These are phyloP conservation scores for Polytolypa hystricis DNA, from an alignment of 2,329 filamentous ascomycete genomes.

Conservation along the genomic window DNA sequence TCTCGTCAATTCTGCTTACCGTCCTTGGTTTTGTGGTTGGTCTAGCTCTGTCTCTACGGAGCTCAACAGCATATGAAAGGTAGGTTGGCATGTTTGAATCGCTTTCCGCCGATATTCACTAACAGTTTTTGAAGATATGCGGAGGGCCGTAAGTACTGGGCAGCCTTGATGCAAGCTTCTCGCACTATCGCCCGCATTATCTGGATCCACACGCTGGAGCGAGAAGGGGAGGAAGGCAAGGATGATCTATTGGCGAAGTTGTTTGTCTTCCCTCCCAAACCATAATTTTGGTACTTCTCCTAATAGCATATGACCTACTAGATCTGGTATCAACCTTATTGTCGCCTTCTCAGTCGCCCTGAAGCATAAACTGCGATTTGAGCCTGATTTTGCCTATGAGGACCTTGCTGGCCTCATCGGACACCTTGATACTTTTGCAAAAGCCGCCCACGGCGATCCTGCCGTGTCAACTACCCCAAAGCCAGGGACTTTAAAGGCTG, in stretches of 20 bases:
- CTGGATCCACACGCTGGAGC: constrained; percentile 65
- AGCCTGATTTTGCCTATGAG: constrained; percentile 66
- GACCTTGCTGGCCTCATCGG: constrained; percentile 60
- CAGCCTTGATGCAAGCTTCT: constrained; percentile 41
- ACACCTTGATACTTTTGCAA: constrained; percentile 66
- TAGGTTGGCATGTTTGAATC: constrained; percentile 13
- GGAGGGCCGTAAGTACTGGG: constrained; percentile 56
- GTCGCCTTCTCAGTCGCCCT: constrained; percentile 66
- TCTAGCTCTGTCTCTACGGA: constrained; percentile 67
- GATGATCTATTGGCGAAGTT: constrained; percentile 60
- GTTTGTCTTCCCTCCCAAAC: constrained; percentile 17
- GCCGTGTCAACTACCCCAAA: constrained; percentile 24
- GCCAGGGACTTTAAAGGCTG: constrained; percentile 48
- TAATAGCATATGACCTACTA: constrained; percentile 12
- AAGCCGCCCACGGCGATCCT: constrained; percentile 42
- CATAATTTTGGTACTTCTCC: background rate
- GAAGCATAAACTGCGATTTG: constrained; percentile 75
- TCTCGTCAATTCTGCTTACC: constrained; percentile 55
- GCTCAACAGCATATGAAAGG: constrained; percentile 65
- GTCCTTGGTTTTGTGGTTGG: constrained; percentile 73
- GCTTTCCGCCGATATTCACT: background rate
- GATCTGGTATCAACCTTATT: constrained; percentile 62
- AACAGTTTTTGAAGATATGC: constrained; percentile 32
- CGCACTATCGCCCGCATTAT: constrained; percentile 57
- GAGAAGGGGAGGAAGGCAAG: constrained; percentile 48